Evolutionary conservation across 2,329 filamentous ascomycete species (phyloP).

Genomic region (Colletotrichum salicis): DNA sequence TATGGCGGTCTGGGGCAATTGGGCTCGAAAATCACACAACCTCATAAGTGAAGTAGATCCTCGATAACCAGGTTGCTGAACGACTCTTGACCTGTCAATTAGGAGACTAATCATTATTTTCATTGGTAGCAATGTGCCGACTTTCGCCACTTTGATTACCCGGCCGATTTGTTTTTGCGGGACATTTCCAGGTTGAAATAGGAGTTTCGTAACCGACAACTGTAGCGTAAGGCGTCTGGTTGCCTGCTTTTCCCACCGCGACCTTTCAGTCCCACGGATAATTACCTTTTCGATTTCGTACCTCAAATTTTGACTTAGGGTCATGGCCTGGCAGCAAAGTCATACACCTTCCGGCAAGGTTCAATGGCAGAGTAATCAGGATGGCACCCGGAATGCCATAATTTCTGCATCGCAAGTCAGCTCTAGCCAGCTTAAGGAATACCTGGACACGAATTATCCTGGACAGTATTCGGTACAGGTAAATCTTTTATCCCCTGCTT

Average conservation of each 20-base stretch:
- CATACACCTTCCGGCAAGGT: conserved; percentile 1
- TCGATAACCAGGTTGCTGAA: background rate
- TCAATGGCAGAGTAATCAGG: conserved; percentile 15
- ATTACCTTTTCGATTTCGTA: background rate
- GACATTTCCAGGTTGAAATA: background rate
- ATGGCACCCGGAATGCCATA: conserved; percentile 9
- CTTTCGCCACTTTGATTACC: background rate
- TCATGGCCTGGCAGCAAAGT: background rate
- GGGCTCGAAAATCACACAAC: background rate
- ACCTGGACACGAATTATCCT: conserved; percentile 7
- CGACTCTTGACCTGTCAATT: background rate
- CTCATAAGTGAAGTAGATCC: background rate
- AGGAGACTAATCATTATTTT: background rate
- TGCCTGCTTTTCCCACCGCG: background rate
- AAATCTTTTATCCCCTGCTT: background rate
- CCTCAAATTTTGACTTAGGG: background rate
- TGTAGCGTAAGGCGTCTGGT: background rate
- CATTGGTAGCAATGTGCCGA: background rate
- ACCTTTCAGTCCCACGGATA: background rate
- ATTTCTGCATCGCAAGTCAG: conserved; percentile 19
- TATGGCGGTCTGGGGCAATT: background rate
- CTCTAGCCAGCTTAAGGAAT: conserved; percentile 22
- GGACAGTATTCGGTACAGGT: conserved; percentile 23
- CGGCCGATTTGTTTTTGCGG: background rate
- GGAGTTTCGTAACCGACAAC: background rate